Evolutionary conservation across 768 basidiomycete species (phyloP), one percentile per base, ranked within the genome.

Genomic region (Amanita subjunquillea): DNA sequence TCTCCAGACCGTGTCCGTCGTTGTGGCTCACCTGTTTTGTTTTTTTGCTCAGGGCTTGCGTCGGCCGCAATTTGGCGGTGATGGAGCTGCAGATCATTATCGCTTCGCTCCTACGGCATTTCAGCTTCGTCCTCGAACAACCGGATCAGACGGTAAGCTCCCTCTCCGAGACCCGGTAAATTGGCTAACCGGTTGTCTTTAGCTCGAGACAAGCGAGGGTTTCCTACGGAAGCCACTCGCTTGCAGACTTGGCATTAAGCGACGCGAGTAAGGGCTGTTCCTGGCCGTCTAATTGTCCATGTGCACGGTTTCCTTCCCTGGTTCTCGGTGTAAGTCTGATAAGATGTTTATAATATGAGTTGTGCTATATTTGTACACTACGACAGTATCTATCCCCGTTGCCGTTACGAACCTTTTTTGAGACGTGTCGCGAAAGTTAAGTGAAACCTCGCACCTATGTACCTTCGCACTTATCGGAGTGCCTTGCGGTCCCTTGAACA

Each of bases 171-270:
- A 10, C 27, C 29, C 13, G 40, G 41, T 2, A 44, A 12, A 30
- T 23, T 36, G 4, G 42, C 36, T 40, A 36, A 53, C n/a, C 22
- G 34, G 27, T 20, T 34, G 37, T 48, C 30, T 10, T 12, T 59
- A 90, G 83, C 68, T 93, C 50, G 72, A 79, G 36, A 90, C 84
- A 1, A 71, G 80, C 13, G 91, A 95, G 69, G 92, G 92, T 2
- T 94, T 95, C 71, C 69, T 94, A 56, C 73, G 91, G 58, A 94
- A 93, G 70, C 91, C 91, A 0, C 65, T 87, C 29, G 71, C 67
- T 17, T 91, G 89, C 61, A 69, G 63, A 50, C 82, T 92, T 41
- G 87, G 89, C 22, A 76, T 92, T 60, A 81, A 74, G 64, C 77
- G 82, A 43, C 74, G 88, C 52, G 75, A 79, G 51, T 44, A 64